phyloP scores from a whole-genome alignment of 495 filamentous ascomycete genomes.

The Choiromyces venosus region DNA sequence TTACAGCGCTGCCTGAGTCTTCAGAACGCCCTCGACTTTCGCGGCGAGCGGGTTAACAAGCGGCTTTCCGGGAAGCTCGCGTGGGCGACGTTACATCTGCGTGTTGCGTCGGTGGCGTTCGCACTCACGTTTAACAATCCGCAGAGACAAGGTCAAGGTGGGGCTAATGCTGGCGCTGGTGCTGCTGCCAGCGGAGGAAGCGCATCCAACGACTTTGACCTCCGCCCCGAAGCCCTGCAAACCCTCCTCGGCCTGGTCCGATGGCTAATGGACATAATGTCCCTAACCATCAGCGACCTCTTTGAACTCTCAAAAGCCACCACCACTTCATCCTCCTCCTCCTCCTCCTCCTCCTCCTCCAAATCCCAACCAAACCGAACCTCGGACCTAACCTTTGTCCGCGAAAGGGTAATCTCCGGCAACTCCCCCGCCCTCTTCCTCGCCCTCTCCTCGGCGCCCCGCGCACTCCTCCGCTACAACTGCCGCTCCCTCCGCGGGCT shows the following conservation, averaged over 20 bases:
- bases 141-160: slow-evolving; percentile 21
- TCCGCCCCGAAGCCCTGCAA: slow-evolving; percentile 37
- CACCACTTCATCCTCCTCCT: no score
- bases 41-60: slow-evolving; percentile 36
- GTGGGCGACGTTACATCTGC: slow-evolving; percentile 39
- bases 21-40: slow-evolving; percentile 40
- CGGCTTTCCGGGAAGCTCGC: slow-evolving; percentile 37
- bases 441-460: slow-evolving; percentile 38
- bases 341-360: no score
- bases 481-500: slow-evolving; percentile 37
- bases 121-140: slow-evolving; percentile 38
- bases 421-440: slow-evolving; percentile 44
- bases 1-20: slow-evolving; percentile 40
- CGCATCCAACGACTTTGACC: slow-evolving; percentile 28
- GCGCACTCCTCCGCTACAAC: slow-evolving; percentile 41
- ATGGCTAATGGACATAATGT: slow-evolving; percentile 45
- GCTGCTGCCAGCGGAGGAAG: slow-evolving; percentile 4
- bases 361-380: neutral
- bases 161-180: neutral
- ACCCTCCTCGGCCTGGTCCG: slow-evolving; percentile 38
- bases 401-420: slow-evolving; percentile 29
- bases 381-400: neutral
- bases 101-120: slow-evolving; percentile 41
- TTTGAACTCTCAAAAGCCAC: slow-evolving; percentile 38
- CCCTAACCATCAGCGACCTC: slow-evolving; percentile 41